Conservation (phyloP, 306 rosid species). For the Bauhinia variegata region DNA sequence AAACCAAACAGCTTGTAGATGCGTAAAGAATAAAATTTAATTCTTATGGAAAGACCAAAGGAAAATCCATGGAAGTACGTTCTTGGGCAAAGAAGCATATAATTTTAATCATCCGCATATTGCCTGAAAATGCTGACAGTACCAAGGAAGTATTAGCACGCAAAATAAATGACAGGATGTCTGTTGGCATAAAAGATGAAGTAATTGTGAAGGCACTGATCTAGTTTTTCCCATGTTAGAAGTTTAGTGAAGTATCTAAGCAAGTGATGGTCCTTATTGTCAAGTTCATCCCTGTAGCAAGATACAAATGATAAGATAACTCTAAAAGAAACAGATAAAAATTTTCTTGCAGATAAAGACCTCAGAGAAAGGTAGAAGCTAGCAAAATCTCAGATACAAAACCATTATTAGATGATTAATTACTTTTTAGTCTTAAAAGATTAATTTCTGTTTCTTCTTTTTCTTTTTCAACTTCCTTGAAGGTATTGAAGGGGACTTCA, state of each 20-base stretch:
- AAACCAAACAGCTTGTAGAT: constrained; percentile 4
- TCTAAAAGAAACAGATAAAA: background rate
- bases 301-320: constrained; percentile 2
- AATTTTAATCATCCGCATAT: background rate
- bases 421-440: constrained; percentile 10
- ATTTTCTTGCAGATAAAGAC: constrained; percentile 3
- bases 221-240: background rate
- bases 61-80: background rate
- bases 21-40: background rate
- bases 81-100: background rate
- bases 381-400: background rate
- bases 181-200: constrained; percentile 6
- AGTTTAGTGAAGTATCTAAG: constrained; percentile 4
- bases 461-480: constrained; percentile 1
- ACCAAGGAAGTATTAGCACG: constrained; percentile 24
- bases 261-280: background rate
- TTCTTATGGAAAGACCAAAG: background rate
- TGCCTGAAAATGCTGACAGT: constrained; percentile 15
- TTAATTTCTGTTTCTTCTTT: constrained; percentile 10
- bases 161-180: constrained; percentile 25
- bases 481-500: constrained; percentile 11
- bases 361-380: background rate
- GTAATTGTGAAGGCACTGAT: background rate
- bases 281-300: background rate
- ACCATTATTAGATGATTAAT: background rate